A percentile compares a stretch with the other conserved stretches of the same genome.
These are phyloP conservation scores for Paramarasmius palmivorus DNA, from an alignment of 1,284 basidiomycete species.

Conservation along the genomic window DNA sequence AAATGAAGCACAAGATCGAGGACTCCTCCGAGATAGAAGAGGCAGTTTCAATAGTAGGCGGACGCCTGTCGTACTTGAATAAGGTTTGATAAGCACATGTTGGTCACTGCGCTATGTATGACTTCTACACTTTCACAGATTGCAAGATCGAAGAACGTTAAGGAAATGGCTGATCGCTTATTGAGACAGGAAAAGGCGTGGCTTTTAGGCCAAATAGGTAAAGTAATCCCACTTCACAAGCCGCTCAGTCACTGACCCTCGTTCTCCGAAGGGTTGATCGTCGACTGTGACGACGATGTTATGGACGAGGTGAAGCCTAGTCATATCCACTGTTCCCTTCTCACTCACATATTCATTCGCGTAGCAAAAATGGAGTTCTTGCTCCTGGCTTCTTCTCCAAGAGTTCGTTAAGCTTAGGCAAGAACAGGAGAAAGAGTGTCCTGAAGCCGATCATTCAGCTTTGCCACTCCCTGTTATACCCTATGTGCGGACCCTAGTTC, in stretches of 20 bases:
- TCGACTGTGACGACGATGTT: slow-evolving; percentile 84
- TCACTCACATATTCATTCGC: neutral
- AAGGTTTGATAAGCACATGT: slow-evolving; percentile 36
- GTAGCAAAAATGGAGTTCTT: slow-evolving; percentile 80
- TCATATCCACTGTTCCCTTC: neutral
- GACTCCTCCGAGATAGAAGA: slow-evolving; percentile 43
- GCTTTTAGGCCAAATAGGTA: slow-evolving; percentile 74
- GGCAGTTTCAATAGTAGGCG: slow-evolving; percentile 68
- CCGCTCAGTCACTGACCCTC: neutral
- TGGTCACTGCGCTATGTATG: slow-evolving; percentile 4
- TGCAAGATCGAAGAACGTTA: slow-evolving; percentile 58
- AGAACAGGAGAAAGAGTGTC: slow-evolving; percentile 46
- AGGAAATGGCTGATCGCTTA: slow-evolving; percentile 63
- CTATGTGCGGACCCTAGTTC: slow-evolving; percentile 43
- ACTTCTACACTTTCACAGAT: slow-evolving; percentile 26
- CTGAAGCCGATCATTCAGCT: slow-evolving; percentile 38
- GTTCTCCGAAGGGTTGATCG: slow-evolving; percentile 41
- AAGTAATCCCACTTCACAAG: slow-evolving; percentile 16
- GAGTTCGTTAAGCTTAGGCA: slow-evolving; percentile 66
- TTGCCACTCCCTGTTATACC: slow-evolving; percentile 61
- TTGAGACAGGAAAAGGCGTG: slow-evolving; percentile 75
- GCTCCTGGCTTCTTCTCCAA: slow-evolving; percentile 73
- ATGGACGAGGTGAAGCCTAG: slow-evolving; percentile 67
- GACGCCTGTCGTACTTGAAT: slow-evolving; percentile 75
- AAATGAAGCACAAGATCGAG: slow-evolving; percentile 26